A percentile compares a stretch with the other conserved stretches of the same genome.
Evolutionary conservation across 1,284 basidiomycete species (phyloP).

Genomic region (Malassezia psittaci): DNA sequence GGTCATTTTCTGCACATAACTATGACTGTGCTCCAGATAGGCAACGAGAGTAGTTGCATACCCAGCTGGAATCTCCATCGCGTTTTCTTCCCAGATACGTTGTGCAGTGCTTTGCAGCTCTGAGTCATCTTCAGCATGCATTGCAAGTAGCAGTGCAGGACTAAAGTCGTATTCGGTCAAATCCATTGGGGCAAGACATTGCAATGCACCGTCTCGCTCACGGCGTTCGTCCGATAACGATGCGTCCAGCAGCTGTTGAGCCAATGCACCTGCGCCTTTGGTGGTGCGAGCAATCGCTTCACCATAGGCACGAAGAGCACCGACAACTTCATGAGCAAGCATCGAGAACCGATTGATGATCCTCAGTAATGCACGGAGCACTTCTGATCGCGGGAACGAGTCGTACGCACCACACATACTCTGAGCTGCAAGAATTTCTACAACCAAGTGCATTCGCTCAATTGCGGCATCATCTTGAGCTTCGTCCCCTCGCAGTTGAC

Average conservation of each 20-base stretch:
- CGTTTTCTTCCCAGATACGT: constrained; percentile 91
- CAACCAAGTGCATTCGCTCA: constrained; percentile 74
- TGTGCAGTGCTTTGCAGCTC: constrained; percentile 75
- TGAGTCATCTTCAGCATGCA: constrained; percentile 74
- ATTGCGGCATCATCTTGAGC: constrained; percentile 61
- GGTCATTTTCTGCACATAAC: constrained; percentile 67
- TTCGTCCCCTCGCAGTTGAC: constrained; percentile 57
- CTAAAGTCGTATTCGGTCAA: constrained; percentile 89
- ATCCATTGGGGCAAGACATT: constrained; percentile 84
- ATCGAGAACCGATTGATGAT: constrained; percentile 69
- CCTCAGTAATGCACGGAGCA: constrained; percentile 64
- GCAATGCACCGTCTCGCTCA: constrained; percentile 79
- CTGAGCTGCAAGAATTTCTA: constrained; percentile 80
- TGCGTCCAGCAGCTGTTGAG: constrained; percentile 57
- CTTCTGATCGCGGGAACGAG: constrained; percentile 34
- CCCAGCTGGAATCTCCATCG: constrained; percentile 70
- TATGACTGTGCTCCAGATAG: constrained; percentile 68
- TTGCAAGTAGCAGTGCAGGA: constrained; percentile 75
- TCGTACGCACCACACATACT: constrained; percentile 63
- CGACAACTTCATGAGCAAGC: constrained; percentile 74
- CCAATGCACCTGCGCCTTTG: constrained; percentile 40
- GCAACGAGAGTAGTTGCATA: constrained; percentile 60
- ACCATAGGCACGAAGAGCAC: constrained; percentile 70
- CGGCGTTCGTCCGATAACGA: constrained; percentile 78
- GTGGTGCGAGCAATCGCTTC: constrained; percentile 59